Evolutionary conservation across 2,329 filamentous ascomycete genomes (phyloP), one percentile per base, ranked within the genome.

Genomic region (Monosporascus ibericus): DNA sequence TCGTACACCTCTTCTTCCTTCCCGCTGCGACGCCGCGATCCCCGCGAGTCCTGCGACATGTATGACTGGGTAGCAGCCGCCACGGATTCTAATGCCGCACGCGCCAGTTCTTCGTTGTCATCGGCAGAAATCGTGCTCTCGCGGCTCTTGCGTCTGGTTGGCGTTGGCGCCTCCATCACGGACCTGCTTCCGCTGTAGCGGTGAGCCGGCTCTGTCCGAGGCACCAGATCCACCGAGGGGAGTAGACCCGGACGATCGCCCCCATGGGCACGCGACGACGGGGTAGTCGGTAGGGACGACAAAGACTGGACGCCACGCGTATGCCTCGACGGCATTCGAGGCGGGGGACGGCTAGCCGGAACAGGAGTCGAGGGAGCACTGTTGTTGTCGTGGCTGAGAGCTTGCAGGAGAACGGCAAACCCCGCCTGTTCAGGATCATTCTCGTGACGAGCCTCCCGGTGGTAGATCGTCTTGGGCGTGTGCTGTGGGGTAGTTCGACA

Each of bases 101-200:
- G 73, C 1, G 77, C 78, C 24, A 82, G 70, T 60, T 82, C 79
- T 60, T 78, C 81, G 48, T 78, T 80, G 53, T 84, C 79, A 44
- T 79, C 79, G 20, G 82, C 86, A 1, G 90, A 94, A 48, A 94
- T 91, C 2, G 90, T 95, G 72, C 88, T 92, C 68, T 95, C 90
- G 54, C 89, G 84, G 68, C 90, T 91, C 68, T 85, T 84, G 49
- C 82, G 81, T 38, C 81, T 77, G 48, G 74, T 73, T 20, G 74
- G 72, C 37, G 65, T 66, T 2, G 77, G 75, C 0, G 76, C 77
- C n/a, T 72, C 73, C 6, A 75, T 72, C 2, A 70, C 64, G 52
- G 72, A 72, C n/a, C 73, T 72, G 48, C 64, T 58, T 53, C 65
- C 67, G 9, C 61, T 53, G 54, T 74, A 72, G 42, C 76, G 74